Percentiles rank a stretch among this genome's conserved stretches.
Evolutionary conservation across 2,329 filamentous ascomycete species (phyloP).

Genomic region (Talaromyces sp.): DNA sequence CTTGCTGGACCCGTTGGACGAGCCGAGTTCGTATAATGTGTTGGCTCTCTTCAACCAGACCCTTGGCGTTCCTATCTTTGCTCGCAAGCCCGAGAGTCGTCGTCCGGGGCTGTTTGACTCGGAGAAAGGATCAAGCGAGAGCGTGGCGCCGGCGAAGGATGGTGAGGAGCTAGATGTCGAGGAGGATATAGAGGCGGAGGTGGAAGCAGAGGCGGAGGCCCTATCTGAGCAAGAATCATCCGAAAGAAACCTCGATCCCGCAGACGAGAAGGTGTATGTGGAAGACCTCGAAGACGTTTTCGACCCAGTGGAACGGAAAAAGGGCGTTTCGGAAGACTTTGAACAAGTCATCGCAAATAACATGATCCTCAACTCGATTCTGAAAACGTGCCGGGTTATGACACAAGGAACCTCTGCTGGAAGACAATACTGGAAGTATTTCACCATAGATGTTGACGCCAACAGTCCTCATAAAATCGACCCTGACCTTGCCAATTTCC

Average conservation of each 20-base stretch:
- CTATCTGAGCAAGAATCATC: conserved; percentile 7
- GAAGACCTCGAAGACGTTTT: conserved; percentile 30
- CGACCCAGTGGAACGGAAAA: conserved; percentile 23
- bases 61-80: conserved; percentile 60
- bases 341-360: conserved; percentile 46
- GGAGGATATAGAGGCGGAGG: neutral
- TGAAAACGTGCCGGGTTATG: conserved; percentile 56
- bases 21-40: conserved; percentile 64
- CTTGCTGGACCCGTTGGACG: conserved; percentile 59
- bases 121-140: neutral
- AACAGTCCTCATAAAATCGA: conserved; percentile 48
- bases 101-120: neutral
- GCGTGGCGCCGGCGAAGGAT: neutral
- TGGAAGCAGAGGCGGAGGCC: conserved; percentile 11
- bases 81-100: conserved; percentile 18
- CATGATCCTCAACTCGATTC: conserved; percentile 61
- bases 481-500: conserved; percentile 69
- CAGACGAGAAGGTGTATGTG: conserved; percentile 19
- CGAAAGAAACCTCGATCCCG: conserved; percentile 11
- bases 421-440: conserved; percentile 70
- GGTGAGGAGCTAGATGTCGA: neutral
- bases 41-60: conserved; percentile 75
- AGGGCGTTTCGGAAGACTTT: conserved; percentile 9
- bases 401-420: conserved; percentile 59
- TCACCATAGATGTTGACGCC: conserved; percentile 49